Evolutionary conservation across 2,329 filamentous ascomycete genomes (phyloP), one percentile per base, ranked within the genome.

Genomic region (Madurella fahalii): DNA sequence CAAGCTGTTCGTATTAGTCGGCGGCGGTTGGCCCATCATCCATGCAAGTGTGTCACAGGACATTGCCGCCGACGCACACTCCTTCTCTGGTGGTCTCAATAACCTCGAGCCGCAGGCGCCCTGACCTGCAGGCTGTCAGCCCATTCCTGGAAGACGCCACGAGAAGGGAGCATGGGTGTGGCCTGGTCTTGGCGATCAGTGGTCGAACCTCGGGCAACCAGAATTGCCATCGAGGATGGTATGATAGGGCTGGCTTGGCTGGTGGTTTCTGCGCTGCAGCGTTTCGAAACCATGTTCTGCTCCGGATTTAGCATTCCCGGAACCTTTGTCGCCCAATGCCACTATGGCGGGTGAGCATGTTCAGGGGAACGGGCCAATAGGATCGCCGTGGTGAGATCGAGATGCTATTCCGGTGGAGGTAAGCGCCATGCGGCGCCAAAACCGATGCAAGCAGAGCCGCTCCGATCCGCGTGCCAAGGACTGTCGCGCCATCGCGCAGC

Each of bases 261-360:
- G 40, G 43, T 41, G 32, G 20, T 43, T 15, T 37, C 4, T 20
- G 47, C 48, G 34, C 40, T 15, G 18, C 39, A 17, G 52, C 39
- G 58, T 56, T 62, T 62, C 54, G 52, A 60, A 62, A 54, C 60
- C n/a, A 43, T 50, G 31, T 53, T 39, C 43, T 37, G 15, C 7
- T 43, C 55, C 43, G 30, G 52, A 54, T 48, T 56, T 55, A 53
- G 50, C n/a, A 39, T 42, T 16, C 32, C 25, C 17, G 20, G 37
- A 39, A 34, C n/a, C 25, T 41, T 37, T 47, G 53, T 57, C 18
- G 50, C 52, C 60, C 56, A 57, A 60, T 60, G 52, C 40, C 39
- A 43, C 40, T 54, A 39, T 32, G 48, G 30, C 17, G 43, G 25
- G 17, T n/a, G 34, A 32, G 43, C 12, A 25, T 11, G 17, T 46